Base-by-base conservation (phyloP, 306 rosid genomes). In the Purshia tridentata region DNA sequence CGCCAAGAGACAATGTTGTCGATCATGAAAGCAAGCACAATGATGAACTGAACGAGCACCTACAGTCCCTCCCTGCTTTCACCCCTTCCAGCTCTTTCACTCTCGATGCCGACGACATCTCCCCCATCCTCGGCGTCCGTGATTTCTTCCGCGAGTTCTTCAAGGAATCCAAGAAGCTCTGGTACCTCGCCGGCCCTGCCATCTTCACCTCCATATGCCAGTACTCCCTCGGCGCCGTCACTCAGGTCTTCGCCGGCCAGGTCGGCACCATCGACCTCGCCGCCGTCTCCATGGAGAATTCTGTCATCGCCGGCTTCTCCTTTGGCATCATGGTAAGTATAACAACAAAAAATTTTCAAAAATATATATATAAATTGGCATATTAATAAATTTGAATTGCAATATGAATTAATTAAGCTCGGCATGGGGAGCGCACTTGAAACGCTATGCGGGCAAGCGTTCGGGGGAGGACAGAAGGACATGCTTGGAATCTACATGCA, bases 391-490 rank as follows among this genome's bases (percentile, higher is more conserved):
- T 29, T 29, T 29, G 35, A 29, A 0, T 29, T 29, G n/a, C n/a
- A n/a, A n/a, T 29, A 1, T 29, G 0, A 29, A 29, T 29, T 0
- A 29, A 29, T 29, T n/a, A n/a, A 90, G 98, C 76, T 91, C 6
- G 98, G 98, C 9, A 93, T 93, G 98, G 98, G 97, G 23, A 93
- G 97, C 39, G 98, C 97, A 1, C 78, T 93, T 39, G 98, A 91
- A 45, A 93, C 98, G 5, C 84, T 93, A 0, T 93, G 98, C 48
- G 98, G 98, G 13, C 98, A 93, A 77, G 97, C 98, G 0, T 81
- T 71, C 3, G 98, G 98, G 40, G 96, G 92, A 0, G 94, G 98
- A 6, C 86, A 89, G 65, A 4, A 86, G 1, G 83, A 89, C 4
- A 91, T 93, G 98, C 64, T 93, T 8, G 98, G 98, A 4, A 70